Evolutionary conservation across 371 early-diverging fungal species (phyloP).

Genomic region (Mucor irregularis): DNA sequence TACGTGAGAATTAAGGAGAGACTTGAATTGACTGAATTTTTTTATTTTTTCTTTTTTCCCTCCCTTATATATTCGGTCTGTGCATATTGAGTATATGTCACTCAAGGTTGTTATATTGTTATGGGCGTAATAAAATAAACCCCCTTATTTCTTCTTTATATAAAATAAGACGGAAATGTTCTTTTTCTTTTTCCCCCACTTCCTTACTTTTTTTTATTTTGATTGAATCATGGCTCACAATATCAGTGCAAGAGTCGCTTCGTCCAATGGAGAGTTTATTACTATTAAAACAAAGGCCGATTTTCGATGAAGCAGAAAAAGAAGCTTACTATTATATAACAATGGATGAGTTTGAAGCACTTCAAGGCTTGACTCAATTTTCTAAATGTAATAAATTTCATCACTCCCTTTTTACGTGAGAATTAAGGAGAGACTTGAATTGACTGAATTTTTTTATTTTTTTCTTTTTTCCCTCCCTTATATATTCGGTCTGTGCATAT

Average conservation of each 20-base stretch:
- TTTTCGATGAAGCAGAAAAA: constrained; percentile 3
- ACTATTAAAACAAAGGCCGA: neutral
- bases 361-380: constrained; percentile 42
- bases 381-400: neutral
- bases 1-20: neutral
- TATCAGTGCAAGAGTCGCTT: constrained; percentile 1
- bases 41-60: neutral
- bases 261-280: constrained; percentile 1
- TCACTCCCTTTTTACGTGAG: neutral
- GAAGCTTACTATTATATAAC: constrained; percentile 32
- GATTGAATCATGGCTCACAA: neutral
- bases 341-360: constrained; percentile 44
- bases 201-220: neutral
- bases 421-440: neutral
- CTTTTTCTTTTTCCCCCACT: neutral
- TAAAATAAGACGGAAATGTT: too few species aligned
- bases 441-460: neutral
- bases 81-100: neutral
- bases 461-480: neutral
- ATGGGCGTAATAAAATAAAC: neutral
- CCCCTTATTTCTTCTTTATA: too few species aligned
- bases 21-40: neutral
- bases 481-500: neutral
- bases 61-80: neutral
- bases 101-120: too few species aligned